These are phyloP conservation scores for Auriculariales sp. DNA, from an alignment of 768 basidiomycete species.

Conservation along the genomic window DNA sequence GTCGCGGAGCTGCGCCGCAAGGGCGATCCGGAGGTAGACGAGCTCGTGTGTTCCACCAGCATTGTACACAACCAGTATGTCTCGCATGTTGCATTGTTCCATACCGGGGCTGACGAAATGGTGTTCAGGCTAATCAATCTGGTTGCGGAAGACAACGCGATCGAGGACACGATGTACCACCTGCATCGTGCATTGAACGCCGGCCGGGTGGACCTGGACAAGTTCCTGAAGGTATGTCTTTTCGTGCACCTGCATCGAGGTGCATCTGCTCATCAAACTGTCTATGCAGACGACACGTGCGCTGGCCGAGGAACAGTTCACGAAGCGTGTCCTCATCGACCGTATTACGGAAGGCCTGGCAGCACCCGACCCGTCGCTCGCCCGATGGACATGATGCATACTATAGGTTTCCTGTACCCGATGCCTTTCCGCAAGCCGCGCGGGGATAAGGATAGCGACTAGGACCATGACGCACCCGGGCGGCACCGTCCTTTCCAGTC, in stretches of 20 bases:
- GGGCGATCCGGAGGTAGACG: conserved; percentile 90
- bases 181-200: conserved; percentile 85
- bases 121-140: conserved; percentile 70
- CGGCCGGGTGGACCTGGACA: conserved; percentile 84
- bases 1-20: conserved; percentile 64
- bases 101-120: neutral
- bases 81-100: conserved; percentile 7
- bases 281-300: conserved; percentile 55
- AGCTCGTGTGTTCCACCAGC: conserved; percentile 86
- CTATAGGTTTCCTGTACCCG: too few relatives aligned
- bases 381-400: neutral
- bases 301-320: conserved; percentile 90
- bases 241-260: conserved; percentile 2
- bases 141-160: conserved; percentile 98
- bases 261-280: neutral
- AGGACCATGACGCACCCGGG: too few relatives aligned
- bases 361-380: conserved; percentile 12
- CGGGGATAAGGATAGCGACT: too few relatives aligned
- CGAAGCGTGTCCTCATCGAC: conserved; percentile 88
- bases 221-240: conserved; percentile 70
- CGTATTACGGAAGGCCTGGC: conserved; percentile 42
- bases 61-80: conserved; percentile 96
- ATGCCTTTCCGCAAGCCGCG: too few relatives aligned
- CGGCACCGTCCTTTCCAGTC: too few relatives aligned
- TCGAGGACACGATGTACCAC: conserved; percentile 97